A percentile compares a stretch with the other conserved stretches of the same genome.
Evolutionary conservation across 345 rosid genomes (phyloP).

Genomic region (Aethionema arabicum): DNA sequence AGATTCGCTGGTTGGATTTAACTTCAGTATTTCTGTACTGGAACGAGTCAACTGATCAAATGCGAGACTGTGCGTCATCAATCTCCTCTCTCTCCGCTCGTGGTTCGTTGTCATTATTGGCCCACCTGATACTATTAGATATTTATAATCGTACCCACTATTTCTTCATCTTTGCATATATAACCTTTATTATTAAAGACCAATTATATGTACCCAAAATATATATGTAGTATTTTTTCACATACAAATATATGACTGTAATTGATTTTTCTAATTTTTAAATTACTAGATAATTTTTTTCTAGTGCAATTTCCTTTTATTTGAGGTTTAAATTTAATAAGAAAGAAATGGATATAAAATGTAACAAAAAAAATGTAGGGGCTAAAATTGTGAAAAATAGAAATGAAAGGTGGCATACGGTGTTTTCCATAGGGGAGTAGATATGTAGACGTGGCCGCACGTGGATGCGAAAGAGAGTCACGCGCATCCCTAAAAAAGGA

Average conservation of each 20-base stretch:
- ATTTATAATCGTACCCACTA: neutral
- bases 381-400: neutral
- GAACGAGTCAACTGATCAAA: slow-evolving; percentile 26
- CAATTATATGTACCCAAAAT: no score
- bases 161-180: slow-evolving; percentile 11
- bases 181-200: neutral
- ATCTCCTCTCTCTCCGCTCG: neutral
- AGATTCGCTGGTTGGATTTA: slow-evolving; percentile 1
- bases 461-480: slow-evolving; percentile 10
- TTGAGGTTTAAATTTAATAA: neutral
- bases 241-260: no score
- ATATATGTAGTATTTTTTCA: no score
- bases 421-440: neutral
- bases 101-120: neutral
- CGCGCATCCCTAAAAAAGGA: neutral
- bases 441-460: slow-evolving; percentile 17
- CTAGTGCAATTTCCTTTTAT: neutral
- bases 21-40: neutral
- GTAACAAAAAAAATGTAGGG: neutral
- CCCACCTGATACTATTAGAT: slow-evolving; percentile 19
- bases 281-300: no score
- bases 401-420: neutral
- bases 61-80: neutral
- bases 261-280: no score
- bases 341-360: neutral